Evolutionary conservation across 225 moss, liverwort and hornwort species (phyloP), one percentile per base, ranked within the genome.

Genomic region (Pseudisothecium myosuroides): DNA sequence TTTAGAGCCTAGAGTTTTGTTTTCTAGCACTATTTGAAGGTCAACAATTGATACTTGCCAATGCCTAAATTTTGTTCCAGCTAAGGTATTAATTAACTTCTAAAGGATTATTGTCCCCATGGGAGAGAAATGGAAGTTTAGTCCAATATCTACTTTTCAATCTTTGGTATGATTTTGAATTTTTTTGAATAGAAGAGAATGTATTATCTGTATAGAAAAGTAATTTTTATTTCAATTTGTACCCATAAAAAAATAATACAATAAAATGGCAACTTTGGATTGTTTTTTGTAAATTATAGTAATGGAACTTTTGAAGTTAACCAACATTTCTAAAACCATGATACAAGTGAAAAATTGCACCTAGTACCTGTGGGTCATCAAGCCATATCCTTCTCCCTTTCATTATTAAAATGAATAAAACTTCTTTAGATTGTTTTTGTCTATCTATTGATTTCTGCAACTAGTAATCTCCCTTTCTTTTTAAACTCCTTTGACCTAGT

Each of bases 351-450:
- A 73, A 45, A 17, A 28, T 73, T 73, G 6, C 28, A 73, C 4
- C 28, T 29, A 45, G 1, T 47, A n/a, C n/a, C n/a, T 2, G 6
- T 47, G 1, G 4, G 0, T 47, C 18, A 45, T 29, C 5, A 17
- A 45, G 29, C 29, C 6, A 73, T 45, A 0, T 73, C 5, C 6
- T 41, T 29, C 10, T 28, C 2, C 9, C 28, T 1, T 45, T 22
- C 10, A 29, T 10, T 73, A 45, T 3, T 45, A 28, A 28, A 73
- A 45, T 45, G 6, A 29, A 28, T 17, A 45, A 28, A 45, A 28
- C 10, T 17, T 28, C 0, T 10, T 73, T 0, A 4, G 2, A 47
- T 45, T 28, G 5, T 73, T 73, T 29, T 17, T 1, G 1, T 45
- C 28, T 72, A 72, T 5, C 41, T 41, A 71, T 41, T 28, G 8